Evolutionary conservation across 2,329 filamentous ascomycete species (phyloP), one percentile per base, ranked within the genome.

Genomic region (Alternaria arbusti): DNA sequence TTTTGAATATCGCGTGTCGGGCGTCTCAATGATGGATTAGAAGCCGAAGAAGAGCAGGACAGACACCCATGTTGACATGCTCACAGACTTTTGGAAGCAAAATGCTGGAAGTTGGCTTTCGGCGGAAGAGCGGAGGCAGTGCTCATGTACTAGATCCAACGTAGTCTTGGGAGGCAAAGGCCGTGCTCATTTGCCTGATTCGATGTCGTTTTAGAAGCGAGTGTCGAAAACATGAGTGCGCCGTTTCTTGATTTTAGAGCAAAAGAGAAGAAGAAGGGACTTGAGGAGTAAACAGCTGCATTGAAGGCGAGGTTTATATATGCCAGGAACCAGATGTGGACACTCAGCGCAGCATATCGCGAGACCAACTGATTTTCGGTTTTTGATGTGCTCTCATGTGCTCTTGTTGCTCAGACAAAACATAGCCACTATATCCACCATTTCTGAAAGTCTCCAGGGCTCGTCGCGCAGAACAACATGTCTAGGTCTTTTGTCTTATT

Each of bases 401-500:
- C 15, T 40, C 32, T 40, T 40, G 32, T n/a, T 36, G 32, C 13
- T 8, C 32, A 36, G 32, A 36, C 32, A 36, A 36, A n/a, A 36
- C 28, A 32, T 7, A 32, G 6, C 0, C 28, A 32, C 0, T 13
- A 1, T 3, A 32, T 32, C 28, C 28, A 32, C 2, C 2, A 4
- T 32, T 32, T 32, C 4, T 13, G 28, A 32, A 13, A 4, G 28
- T 32, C 12, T 32, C 28, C 12, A 13, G 12, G 6, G 28, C 6
- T 32, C 28, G 12, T 5, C 28, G 28, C 12, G 12, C 5, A 32
- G 28, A 32, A 32, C 12, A 32, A 32, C 28, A 32, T 32, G 12
- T 7, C 0, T 1, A 13, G 2, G 28, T 1, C 28, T n/a, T 3
- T 13, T 5, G 28, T 3, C 7, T 7, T 3, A 0, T 32, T 13